Base-by-base conservation (phyloP, 2,329 filamentous ascomycete genomes). In the Penicillium sp. region DNA sequence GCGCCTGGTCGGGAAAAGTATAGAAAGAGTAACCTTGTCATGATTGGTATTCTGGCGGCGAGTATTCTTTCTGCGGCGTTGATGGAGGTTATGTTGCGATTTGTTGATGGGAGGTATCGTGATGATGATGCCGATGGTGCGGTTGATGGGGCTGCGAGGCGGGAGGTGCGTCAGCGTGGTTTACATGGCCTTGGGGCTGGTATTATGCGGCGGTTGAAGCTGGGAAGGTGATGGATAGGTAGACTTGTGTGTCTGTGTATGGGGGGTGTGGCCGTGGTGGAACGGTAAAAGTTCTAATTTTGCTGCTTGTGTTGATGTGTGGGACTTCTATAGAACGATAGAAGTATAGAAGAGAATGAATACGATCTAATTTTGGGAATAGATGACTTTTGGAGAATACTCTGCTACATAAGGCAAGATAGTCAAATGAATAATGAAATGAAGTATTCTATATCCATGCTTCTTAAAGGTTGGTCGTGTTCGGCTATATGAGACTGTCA, bases 1-100 rank as follows among this genome's bases (percentile, higher is more conserved):
- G 78, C 82, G 1, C 63, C 68, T 1, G 90, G 90, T 0, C 84
- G 84, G 10, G 81, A 84, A 67, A 88, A 88, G 76, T 95, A 89
- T 76, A 87, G 89, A 62, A 88, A 87, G 73, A 95, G 91, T 77
- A 96, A 95, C 74, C 78, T 93, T 64, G 86, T 88, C 66, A 95
- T 96, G 91, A 86, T 96, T 58, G 92, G 88, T 3, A 96, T 96
- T 56, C 77, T 96, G 21, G 86, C 84, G 61, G 78, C 87, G 50
- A 96, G 91, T 75, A 93, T 96, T 50, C 63, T 88, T 4, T 89
- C 88, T 67, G 71, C 73, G 43, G 77, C 87, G 23, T 69, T 81
- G 56, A 93, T 94, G 88, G 84, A 86, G 50, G 68, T 86, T 19
- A 74, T 91, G 57, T 75, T 95, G 41, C 75, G 73, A 61, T 58